These are phyloP conservation scores for Trichosanthes cucumerina DNA, from an alignment of 306 rosid genomes.

Conservation along the genomic window DNA sequence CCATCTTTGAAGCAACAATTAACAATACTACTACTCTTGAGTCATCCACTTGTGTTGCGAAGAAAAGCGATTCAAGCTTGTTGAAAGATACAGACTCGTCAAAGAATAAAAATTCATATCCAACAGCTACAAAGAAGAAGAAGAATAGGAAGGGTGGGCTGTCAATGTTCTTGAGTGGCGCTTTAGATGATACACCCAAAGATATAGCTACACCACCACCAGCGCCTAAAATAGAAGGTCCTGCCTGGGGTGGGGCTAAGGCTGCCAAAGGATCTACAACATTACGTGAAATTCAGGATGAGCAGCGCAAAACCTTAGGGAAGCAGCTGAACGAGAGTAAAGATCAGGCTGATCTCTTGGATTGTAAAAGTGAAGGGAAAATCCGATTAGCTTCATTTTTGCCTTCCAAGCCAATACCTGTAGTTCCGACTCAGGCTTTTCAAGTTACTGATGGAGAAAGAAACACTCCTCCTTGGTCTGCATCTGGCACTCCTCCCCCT, in stretches of 20 bases:
- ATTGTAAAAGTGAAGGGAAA: slow-evolving; percentile 41
- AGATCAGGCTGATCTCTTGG: slow-evolving; percentile 38
- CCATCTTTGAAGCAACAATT: slow-evolving; percentile 16
- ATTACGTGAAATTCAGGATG: slow-evolving; percentile 79
- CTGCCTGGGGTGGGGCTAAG: slow-evolving; percentile 96
- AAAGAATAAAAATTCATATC: slow-evolving; percentile 25
- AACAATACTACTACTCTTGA: slow-evolving; percentile 23
- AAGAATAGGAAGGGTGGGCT: slow-evolving; percentile 88
- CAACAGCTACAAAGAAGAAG: slow-evolving; percentile 61
- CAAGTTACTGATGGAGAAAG: slow-evolving; percentile 57
- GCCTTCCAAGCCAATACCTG: slow-evolving; percentile 82
- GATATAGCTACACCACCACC: slow-evolving; percentile 42
- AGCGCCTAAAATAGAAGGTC: slow-evolving; percentile 53
- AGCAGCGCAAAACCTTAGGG: slow-evolving; percentile 47
- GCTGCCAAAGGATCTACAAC: slow-evolving; percentile 49
- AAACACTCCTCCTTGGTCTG: slow-evolving; percentile 78
- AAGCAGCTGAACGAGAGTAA: slow-evolving; percentile 19
- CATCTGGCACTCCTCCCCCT: slow-evolving; percentile 83
- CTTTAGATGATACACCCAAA: slow-evolving; percentile 58
- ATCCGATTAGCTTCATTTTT: slow-evolving; percentile 56
- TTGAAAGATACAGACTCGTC: slow-evolving; percentile 18
- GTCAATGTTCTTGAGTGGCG: slow-evolving; percentile 95
- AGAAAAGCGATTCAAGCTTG: slow-evolving; percentile 22
- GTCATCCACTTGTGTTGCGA: slow-evolving; percentile 19
- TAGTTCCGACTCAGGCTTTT: slow-evolving; percentile 28